Base-by-base conservation (phyloP, 2,329 filamentous ascomycete species). In the Xylariomycetidae sp. region DNA sequence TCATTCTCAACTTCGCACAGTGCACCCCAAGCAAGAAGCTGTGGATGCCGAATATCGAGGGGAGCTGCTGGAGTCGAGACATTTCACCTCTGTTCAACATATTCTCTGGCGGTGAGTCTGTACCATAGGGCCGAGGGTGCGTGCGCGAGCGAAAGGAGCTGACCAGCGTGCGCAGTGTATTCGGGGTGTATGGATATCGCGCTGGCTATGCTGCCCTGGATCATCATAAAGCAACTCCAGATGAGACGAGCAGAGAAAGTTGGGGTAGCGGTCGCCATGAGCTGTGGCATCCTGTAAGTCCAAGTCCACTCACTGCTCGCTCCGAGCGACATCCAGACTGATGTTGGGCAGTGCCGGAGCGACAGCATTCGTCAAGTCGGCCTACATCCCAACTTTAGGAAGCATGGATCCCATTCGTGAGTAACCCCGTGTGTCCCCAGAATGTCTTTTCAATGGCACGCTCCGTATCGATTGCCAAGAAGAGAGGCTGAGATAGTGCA, bases 211-310 rank as follows among this genome's bases (percentile, higher is more conserved):
- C 16, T 37, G 13, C 34, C 34, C 4, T 37, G 34, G 34, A 5
- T 15, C 5, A 16, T 31, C 10, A 6, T 35, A n/a, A 5, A 15
- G 12, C 26, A 29, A 14, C 29, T 31, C 13, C 19, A 37, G 20
- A 32, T 37, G 28, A 31, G 19, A 26, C 10, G 19, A 13, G 26
- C 23, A 10, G 29, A 37, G 34, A 25, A 27, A 15, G 16, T 27
- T 26, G 34, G 34, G 6, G 25, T 37, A 9, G 34, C 29, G 8
- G 20, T 26, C 10, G 34, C 34, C 8, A 37, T 37, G 34, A 32
- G 23, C 29, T 22, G 29, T 17, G 34, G 19, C 16, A 20, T 37
- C 16, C 25, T 37, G 34, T 32, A 24, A 32, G 34, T 32, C 8
- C n/a, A 16, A 7, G 7, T 14, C 24, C n/a, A 25, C 24, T n/a